A percentile compares a stretch with the other conserved stretches of the same genome.
Conservation (phyloP, 768 basidiomycete species). For the Trametes meyenii region DNA sequence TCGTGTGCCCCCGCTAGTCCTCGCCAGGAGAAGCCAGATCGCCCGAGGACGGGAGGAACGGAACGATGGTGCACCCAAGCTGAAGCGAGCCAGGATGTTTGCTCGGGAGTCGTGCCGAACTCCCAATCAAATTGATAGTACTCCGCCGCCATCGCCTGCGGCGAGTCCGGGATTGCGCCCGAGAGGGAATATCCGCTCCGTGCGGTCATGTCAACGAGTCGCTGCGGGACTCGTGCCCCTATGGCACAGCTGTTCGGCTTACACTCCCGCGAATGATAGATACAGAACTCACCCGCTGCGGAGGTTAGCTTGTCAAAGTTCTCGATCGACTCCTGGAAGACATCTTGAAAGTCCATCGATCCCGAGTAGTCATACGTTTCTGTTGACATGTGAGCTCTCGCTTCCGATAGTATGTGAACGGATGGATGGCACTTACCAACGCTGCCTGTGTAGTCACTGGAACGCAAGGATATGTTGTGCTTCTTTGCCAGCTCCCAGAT, state of each 20-base stretch:
- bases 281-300: conserved; percentile 44
- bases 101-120: conserved; percentile 62
- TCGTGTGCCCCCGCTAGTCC: conserved; percentile 22
- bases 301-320: conserved; percentile 46
- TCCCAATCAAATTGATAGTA: conserved; percentile 58
- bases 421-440: conserved; percentile 39
- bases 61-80: conserved; percentile 51
- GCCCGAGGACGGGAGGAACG: conserved; percentile 6
- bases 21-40: conserved; percentile 28
- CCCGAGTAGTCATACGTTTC: conserved; percentile 61
- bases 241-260: not conserved
- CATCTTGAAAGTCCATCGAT: conserved; percentile 47
- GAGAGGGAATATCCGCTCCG: conserved; percentile 56
- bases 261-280: not conserved
- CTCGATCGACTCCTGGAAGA: conserved; percentile 45
- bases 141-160: conserved; percentile 54
- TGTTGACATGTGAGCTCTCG: conserved; percentile 26
- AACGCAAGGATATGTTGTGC: conserved; percentile 49
- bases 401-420: too few species aligned
- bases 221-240: conserved; percentile 49
- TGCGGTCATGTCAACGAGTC: conserved; percentile 57
- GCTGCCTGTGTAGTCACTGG: conserved; percentile 46
- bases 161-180: conserved; percentile 47
- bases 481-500: conserved; percentile 60
- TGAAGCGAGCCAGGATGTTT: conserved; percentile 65